Percentiles rank a stretch among this genome's conserved stretches.
phyloP scores from a whole-genome alignment of 805 yeast genomes.

The Pichia membranifaciens region DNA sequence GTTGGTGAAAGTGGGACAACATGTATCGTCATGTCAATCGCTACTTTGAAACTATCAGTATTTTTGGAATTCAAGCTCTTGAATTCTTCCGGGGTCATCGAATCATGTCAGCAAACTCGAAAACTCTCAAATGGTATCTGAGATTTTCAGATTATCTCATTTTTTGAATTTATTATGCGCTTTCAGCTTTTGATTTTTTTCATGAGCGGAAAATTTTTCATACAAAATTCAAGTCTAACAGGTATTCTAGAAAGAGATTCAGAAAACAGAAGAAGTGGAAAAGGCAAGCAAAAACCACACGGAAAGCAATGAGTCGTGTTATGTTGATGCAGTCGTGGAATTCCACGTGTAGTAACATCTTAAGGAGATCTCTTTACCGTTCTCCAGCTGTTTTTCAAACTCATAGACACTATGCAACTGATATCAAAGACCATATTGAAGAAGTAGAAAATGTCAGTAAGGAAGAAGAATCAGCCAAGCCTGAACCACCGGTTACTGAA shows the following conservation, averaged over 20 bases:
- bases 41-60: neutral
- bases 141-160: no score
- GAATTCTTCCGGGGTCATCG: no score
- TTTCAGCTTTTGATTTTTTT: no score
- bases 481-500: neutral
- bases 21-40: neutral
- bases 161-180: no score
- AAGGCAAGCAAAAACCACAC: no score
- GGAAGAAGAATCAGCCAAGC: neutral
- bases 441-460: neutral
- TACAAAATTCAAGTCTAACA: no score
- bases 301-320: neutral
- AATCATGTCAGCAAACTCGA: no score
- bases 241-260: neutral
- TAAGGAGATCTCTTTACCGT: neutral
- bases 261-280: neutral
- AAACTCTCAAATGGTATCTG: no score
- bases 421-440: slow-evolving; percentile 1
- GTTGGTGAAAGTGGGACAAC: slow-evolving; percentile 8
- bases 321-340: neutral
- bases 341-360: neutral
- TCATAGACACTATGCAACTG: neutral
- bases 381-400: neutral
- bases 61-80: no score
- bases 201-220: no score